phyloP scores from a whole-genome alignment of 2,329 filamentous ascomycete species.

The Epichloe glyceriae region DNA sequence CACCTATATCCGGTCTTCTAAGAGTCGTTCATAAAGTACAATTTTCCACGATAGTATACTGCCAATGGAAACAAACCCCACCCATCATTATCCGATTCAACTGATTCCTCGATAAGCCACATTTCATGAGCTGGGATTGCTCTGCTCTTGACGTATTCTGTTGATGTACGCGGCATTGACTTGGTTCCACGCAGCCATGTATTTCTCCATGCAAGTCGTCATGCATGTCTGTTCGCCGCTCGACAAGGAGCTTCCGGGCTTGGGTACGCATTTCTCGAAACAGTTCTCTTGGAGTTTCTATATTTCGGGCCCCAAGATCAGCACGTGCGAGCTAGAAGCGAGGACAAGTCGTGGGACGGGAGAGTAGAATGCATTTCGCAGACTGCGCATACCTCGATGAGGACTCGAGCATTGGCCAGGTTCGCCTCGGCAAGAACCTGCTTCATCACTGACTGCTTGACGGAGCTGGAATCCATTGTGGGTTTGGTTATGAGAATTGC shows the following conservation, averaged over 20 bases:
- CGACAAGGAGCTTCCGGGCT: conserved; percentile 54
- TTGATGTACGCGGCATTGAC: conserved; percentile 56
- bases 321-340: neutral
- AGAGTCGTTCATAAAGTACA: no score
- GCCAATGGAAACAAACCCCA: neutral
- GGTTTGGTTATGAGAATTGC: no score
- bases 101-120: neutral
- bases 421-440: conserved; percentile 52
- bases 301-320: conserved; percentile 2
- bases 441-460: conserved; percentile 51
- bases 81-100: neutral
- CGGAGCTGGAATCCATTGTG: conserved; percentile 42
- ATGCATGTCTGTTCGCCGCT: conserved; percentile 58
- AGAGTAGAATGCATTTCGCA: neutral
- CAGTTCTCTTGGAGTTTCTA: conserved; percentile 74
- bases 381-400: conserved; percentile 48
- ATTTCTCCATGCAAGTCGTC: conserved; percentile 72
- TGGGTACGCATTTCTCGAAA: conserved; percentile 64
- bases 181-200: conserved; percentile 68
- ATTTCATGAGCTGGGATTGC: conserved; percentile 10
- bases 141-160: conserved; percentile 46
- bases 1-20: no score
- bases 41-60: neutral
- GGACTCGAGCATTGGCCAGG: conserved; percentile 52
- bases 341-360: neutral